A percentile compares a stretch with the other conserved stretches of the same genome.
Evolutionary conservation across 345 rosid genomes (phyloP).

Genomic region (Lepidium aucheri): DNA sequence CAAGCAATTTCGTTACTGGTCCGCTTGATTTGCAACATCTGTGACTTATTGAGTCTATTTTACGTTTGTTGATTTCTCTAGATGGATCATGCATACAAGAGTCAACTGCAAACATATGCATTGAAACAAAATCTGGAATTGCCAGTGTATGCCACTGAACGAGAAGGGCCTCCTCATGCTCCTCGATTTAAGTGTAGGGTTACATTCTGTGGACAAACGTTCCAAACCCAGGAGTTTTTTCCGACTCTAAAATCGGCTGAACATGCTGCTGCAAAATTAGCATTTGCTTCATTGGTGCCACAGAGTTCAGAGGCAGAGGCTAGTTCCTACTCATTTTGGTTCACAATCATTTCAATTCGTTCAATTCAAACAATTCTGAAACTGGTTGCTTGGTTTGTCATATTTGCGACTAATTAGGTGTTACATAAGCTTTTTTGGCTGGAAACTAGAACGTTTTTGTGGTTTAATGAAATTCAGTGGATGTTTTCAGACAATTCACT

Average conservation of each 20-base stretch:
- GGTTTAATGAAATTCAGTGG: background rate
- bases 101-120: constrained; percentile 38
- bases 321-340: constrained; percentile 1
- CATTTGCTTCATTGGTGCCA: constrained; percentile 33
- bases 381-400: no score
- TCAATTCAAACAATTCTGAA: no score
- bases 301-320: constrained; percentile 38
- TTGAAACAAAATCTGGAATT: constrained; percentile 36
- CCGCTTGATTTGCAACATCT: background rate
- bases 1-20: background rate
- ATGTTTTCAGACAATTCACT: no score
- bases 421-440: background rate
- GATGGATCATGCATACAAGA: constrained; percentile 37
- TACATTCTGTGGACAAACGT: constrained; percentile 37
- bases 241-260: constrained; percentile 55
- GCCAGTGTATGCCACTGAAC: constrained; percentile 43
- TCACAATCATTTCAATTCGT: background rate
- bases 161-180: constrained; percentile 57
- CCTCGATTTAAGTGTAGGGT: constrained; percentile 43
- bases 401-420: background rate
- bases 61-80: background rate
- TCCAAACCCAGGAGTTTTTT: constrained; percentile 29
- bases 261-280: constrained; percentile 56
- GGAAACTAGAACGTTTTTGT: background rate
- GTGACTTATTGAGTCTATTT: no score